phyloP scores from a whole-genome alignment of 176 grass and related monocot genomes.

The Phoenix dactylifera region DNA sequence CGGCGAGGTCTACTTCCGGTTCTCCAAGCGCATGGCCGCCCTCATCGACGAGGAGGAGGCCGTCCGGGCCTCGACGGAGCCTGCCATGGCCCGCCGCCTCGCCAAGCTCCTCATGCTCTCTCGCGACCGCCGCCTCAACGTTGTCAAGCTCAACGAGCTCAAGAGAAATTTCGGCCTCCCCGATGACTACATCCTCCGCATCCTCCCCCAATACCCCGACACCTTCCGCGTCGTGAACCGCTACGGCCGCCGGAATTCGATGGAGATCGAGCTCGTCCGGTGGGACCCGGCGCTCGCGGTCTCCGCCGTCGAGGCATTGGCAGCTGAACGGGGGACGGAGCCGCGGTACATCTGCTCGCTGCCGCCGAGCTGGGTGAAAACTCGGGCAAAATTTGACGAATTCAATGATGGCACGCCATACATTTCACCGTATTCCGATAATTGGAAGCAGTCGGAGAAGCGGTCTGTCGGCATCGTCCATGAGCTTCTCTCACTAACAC shows the following conservation, averaged over 20 bases:
- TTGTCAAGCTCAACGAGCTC: conserved; percentile 67
- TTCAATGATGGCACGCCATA: conserved; percentile 69
- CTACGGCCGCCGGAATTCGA: conserved; percentile 39
- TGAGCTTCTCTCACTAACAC: conserved; percentile 63
- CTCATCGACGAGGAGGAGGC: conserved; percentile 58
- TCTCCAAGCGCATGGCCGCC: conserved; percentile 74
- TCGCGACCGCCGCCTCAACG: conserved; percentile 46
- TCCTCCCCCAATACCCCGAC: conserved; percentile 54
- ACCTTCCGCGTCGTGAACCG: conserved; percentile 64
- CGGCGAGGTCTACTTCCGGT: conserved; percentile 47
- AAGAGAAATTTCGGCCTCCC: conserved; percentile 66
- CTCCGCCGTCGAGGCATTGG: conserved; percentile 38
- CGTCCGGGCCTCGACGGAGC: conserved; percentile 42
- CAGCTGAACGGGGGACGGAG: background rate
- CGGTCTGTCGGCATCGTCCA: conserved; percentile 50
- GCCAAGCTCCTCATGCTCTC: conserved; percentile 73
- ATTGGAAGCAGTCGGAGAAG: conserved; percentile 39
- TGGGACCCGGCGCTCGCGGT: conserved; percentile 57
- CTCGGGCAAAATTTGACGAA: conserved; percentile 49
- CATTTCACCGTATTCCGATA: conserved; percentile 58
- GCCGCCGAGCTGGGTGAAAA: conserved; percentile 50
- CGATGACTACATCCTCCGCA: conserved; percentile 76
- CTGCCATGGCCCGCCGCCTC: conserved; percentile 51
- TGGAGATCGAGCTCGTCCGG: conserved; percentile 59
- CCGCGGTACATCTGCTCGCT: conserved; percentile 58